Percentiles rank a stretch among this genome's conserved stretches.
These are phyloP conservation scores for Eucalyptus marginata DNA, from an alignment of 345 rosid species.

Conservation along the genomic window DNA sequence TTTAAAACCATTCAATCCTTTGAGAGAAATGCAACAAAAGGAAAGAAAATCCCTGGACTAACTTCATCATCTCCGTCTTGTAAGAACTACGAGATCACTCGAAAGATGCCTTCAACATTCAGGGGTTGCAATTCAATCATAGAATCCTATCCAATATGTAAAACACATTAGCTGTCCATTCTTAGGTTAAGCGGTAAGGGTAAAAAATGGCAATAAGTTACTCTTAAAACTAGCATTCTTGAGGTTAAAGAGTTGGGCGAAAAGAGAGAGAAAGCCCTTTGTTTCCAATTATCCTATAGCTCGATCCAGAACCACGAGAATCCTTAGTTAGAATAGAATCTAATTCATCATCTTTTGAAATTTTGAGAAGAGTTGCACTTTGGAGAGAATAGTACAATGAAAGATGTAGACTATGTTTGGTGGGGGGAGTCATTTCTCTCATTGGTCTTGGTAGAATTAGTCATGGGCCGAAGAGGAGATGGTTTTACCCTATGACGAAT, in stretches of 20 bases:
- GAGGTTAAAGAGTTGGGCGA: rapidly evolving
- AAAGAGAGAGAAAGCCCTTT: not conserved
- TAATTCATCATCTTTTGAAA: not conserved
- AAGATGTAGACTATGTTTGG: not conserved
- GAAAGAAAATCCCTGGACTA: not conserved
- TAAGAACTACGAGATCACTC: not conserved
- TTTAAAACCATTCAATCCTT: not conserved
- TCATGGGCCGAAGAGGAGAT: not conserved
- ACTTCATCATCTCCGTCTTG: rapidly evolving
- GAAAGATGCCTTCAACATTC: rapidly evolving
- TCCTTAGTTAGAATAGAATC: not conserved
- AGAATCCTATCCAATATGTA: not conserved
- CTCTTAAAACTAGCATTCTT: not conserved
- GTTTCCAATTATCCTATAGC: not conserved
- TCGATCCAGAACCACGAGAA: rapidly evolving
- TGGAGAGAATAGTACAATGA: not conserved
- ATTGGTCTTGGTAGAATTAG: not conserved
- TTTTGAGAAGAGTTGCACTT: not conserved
- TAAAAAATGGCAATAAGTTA: not conserved
- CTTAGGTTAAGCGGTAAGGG: not conserved
- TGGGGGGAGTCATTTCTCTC: not conserved
- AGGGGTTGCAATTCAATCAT: rapidly evolving
- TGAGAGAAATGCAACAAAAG: not conserved
- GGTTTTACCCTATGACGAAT: not conserved
- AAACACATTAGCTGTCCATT: not conserved